phyloP scores from a whole-genome alignment of 805 yeast genomes.

The Brettanomyces custersianus region DNA sequence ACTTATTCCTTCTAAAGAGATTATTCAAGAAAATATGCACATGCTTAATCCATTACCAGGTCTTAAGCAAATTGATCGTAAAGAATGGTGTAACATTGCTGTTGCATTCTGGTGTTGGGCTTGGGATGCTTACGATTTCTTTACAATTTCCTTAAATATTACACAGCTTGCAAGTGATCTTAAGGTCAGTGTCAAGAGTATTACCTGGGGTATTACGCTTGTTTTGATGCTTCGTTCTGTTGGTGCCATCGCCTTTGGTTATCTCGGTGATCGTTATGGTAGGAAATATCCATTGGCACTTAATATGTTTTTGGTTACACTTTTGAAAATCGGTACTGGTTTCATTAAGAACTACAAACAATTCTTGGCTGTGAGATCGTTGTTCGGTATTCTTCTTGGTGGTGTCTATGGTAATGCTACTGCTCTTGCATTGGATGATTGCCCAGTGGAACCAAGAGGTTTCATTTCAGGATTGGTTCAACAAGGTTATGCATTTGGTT shows the following conservation, averaged over 20 bases:
- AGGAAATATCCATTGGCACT: slow-evolving; percentile 48
- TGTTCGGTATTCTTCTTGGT: slow-evolving; percentile 55
- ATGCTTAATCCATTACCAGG: slow-evolving; percentile 58
- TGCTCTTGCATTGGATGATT: slow-evolving; percentile 45
- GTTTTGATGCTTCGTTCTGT: slow-evolving; percentile 62
- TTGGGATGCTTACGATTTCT: slow-evolving; percentile 60
- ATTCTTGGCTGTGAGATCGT: slow-evolving; percentile 53
- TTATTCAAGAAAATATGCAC: slow-evolving; percentile 27
- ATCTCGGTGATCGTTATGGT: slow-evolving; percentile 51
- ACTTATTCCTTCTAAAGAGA: slow-evolving; percentile 37
- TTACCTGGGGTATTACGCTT: slow-evolving; percentile 61
- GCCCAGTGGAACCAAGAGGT: slow-evolving; percentile 46
- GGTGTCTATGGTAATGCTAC: slow-evolving; percentile 48
- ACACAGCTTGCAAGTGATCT: slow-evolving; percentile 37
- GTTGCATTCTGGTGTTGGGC: slow-evolving; percentile 54
- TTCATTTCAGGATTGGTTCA: slow-evolving; percentile 62
- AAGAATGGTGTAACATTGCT: slow-evolving; percentile 48
- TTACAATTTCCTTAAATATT: slow-evolving; percentile 46
- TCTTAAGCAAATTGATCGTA: slow-evolving; percentile 35
- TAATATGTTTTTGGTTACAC: slow-evolving; percentile 37
- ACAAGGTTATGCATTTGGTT: slow-evolving; percentile 73
- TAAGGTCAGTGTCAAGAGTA: slow-evolving; percentile 35
- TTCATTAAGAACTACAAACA: slow-evolving; percentile 47
- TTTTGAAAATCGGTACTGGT: slow-evolving; percentile 55
- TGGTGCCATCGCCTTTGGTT: slow-evolving; percentile 56